A percentile compares a stretch with the other conserved stretches of the same genome.
phyloP scores from a whole-genome alignment of 371 early-diverging fungal genomes.

The Syncephalastrum sp. region DNA sequence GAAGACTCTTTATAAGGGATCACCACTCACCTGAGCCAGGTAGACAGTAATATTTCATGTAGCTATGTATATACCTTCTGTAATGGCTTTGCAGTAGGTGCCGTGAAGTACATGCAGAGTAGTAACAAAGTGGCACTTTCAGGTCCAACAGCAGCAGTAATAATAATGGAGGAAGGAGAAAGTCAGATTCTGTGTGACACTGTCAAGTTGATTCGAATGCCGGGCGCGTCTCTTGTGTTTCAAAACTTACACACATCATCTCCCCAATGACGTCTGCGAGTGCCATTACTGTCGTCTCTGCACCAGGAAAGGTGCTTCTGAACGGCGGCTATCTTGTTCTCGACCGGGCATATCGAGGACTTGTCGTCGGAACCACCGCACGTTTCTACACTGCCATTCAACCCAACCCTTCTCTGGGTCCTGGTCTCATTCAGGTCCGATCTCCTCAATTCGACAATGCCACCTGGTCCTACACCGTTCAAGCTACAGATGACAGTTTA shows the following conservation, averaged over 20 bases:
- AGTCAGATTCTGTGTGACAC: conserved; percentile 1
- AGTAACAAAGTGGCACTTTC: no score
- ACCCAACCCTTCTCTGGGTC: conserved; percentile 1
- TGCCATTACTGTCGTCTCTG: conserved; percentile 59
- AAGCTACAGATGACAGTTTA: conserved; percentile 18
- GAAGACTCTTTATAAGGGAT: no score
- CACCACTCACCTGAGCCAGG: no score
- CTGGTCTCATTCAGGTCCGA: conserved; percentile 46
- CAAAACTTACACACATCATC: background rate
- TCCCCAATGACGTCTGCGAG: conserved; percentile 8
- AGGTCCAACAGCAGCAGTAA: background rate
- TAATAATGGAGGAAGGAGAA: background rate
- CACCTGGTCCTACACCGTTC: conserved; percentile 58
- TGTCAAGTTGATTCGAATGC: background rate
- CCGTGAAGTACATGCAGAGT: no score
- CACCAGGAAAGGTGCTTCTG: conserved; percentile 94
- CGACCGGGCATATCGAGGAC: conserved; percentile 75
- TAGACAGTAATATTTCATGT: no score
- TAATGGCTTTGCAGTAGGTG: no score
- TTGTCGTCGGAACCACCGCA: conserved; percentile 82
- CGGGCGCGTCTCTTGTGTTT: background rate
- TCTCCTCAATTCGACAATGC: conserved; percentile 77
- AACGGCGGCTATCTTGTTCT: conserved; percentile 96
- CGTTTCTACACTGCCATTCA: conserved; percentile 78
- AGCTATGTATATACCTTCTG: no score